Evolutionary conservation across 2,329 filamentous ascomycete species (phyloP).

Genomic region (Nemania bipapillata): DNA sequence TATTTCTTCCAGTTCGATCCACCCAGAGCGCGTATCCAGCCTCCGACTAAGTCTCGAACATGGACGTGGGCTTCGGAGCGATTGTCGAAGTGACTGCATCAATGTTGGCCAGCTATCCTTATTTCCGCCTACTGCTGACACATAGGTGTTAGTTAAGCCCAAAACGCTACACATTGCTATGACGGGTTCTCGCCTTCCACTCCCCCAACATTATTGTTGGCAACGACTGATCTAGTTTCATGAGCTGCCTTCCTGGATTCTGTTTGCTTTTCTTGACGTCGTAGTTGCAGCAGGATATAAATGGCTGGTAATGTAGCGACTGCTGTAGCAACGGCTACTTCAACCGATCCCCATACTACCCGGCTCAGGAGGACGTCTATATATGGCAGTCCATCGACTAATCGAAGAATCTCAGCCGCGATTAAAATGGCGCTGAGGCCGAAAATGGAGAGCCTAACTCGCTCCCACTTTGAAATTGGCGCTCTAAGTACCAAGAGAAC

Average conservation of each 20-base stretch:
- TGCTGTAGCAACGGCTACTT: constrained; percentile 30
- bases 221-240: too few relatives aligned
- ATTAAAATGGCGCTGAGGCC: constrained; percentile 29
- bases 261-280: neutral
- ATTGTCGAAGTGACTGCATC: neutral
- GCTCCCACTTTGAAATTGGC: constrained; percentile 8
- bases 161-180: too few relatives aligned
- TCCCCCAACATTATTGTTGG: too few relatives aligned
- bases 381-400: constrained; percentile 23
- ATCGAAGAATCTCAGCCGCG: constrained; percentile 32
- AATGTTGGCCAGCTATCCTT: constrained; percentile 5
- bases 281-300: constrained; percentile 26
- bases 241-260: neutral
- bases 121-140: neutral
- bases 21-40: neutral
- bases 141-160: neutral
- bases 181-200: too few relatives aligned
- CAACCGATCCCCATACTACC: constrained; percentile 37
- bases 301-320: constrained; percentile 35
- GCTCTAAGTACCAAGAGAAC: constrained; percentile 29
- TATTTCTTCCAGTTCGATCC: constrained; percentile 28
- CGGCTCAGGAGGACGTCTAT: constrained; percentile 9
- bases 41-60: constrained; percentile 5
- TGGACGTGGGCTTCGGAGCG: constrained; percentile 9
- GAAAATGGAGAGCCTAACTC: constrained; percentile 18